Evolutionary conservation across 768 basidiomycete genomes (phyloP).

Genomic region (Tulasnella sp.): DNA sequence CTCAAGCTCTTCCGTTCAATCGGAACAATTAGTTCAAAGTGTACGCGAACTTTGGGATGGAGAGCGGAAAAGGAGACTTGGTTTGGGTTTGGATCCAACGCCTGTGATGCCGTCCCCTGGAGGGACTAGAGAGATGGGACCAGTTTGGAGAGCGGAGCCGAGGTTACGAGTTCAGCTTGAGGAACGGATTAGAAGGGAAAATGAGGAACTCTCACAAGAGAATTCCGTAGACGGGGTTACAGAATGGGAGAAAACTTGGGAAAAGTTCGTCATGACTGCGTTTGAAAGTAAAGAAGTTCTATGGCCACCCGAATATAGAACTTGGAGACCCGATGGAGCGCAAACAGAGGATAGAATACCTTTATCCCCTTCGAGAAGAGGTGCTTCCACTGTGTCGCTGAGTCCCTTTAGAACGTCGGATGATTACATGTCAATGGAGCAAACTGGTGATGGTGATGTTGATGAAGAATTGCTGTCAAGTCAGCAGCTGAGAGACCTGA

Average conservation of each 20-base stretch:
- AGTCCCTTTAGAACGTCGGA: constrained; percentile 11
- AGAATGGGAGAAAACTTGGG: constrained; percentile 36
- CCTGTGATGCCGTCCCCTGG: constrained; percentile 62
- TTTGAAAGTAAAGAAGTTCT: constrained; percentile 84
- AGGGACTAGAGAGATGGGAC: constrained; percentile 41
- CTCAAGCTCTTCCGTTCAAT: constrained; percentile 33
- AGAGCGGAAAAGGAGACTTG: constrained; percentile 61
- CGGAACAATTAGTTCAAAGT: constrained; percentile 69
- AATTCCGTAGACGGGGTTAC: constrained; percentile 22
- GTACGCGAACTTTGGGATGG: constrained; percentile 96
- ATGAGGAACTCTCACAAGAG: too few relatives aligned
- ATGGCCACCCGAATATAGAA: constrained; percentile 53
- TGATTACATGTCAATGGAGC: not conserved
- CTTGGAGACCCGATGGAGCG: constrained; percentile 41
- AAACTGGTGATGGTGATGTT: constrained; percentile 28
- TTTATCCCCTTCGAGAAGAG: too few relatives aligned
- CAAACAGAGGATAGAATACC: constrained; percentile 15
- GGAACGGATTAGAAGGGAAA: constrained; percentile 43
- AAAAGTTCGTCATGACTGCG: constrained; percentile 65
- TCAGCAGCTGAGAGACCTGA: constrained; percentile 34
- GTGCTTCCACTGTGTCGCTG: too few relatives aligned
- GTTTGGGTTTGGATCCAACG: constrained; percentile 55
- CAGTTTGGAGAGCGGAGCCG: constrained; percentile 40
- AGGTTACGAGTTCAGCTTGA: constrained; percentile 64
- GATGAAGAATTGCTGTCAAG: constrained; percentile 40